Percentiles rank a stretch among this genome's conserved stretches.
phyloP scores from a whole-genome alignment of 2,329 filamentous ascomycete genomes.

The Colletotrichum ledebouriae region DNA sequence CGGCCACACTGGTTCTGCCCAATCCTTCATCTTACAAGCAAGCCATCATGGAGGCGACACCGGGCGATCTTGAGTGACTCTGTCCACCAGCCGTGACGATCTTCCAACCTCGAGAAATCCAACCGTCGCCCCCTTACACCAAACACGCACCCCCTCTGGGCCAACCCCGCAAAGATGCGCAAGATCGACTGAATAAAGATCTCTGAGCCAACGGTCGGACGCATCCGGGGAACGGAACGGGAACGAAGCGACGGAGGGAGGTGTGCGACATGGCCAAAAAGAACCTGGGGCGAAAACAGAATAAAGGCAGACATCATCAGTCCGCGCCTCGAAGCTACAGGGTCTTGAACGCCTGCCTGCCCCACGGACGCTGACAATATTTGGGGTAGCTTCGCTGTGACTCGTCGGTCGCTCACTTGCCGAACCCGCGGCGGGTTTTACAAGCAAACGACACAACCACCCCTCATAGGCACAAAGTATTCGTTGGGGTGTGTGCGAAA shows the following conservation, averaged over 20 bases:
- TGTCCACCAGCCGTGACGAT: background rate
- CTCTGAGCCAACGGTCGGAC: conserved; percentile 38
- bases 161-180: conserved; percentile 36
- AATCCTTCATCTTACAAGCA: background rate
- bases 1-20: background rate
- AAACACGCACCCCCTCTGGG: conserved; percentile 6
- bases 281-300: conserved; percentile 28
- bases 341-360: too few species aligned
- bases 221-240: conserved; percentile 27
- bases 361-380: background rate
- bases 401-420: conserved; percentile 15
- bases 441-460: conserved; percentile 15
- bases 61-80: conserved; percentile 4
- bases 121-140: background rate
- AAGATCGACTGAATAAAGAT: conserved; percentile 33
- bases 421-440: background rate
- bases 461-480: too few species aligned
- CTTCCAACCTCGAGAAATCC: background rate
- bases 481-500: background rate
- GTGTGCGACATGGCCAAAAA: conserved; percentile 6
- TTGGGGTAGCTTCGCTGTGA: conserved; percentile 27
- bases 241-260: conserved; percentile 5
- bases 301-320: conserved; percentile 17
- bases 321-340: conserved; percentile 30
- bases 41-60: conserved; percentile 8